phyloP scores from a whole-genome alignment of 495 filamentous ascomycete species.

The Neurospora sp. region DNA sequence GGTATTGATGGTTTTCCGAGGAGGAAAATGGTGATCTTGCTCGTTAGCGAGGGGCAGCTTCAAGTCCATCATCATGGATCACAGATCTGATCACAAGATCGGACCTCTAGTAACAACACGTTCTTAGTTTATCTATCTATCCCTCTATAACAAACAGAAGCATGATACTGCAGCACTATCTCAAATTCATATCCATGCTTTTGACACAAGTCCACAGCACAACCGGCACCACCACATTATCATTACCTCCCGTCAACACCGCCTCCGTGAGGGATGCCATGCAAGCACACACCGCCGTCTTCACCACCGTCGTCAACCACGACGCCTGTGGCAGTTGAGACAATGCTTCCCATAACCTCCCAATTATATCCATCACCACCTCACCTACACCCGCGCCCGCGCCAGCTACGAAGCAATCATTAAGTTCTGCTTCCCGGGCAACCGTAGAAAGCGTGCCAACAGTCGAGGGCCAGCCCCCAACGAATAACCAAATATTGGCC shows the following conservation, averaged over 20 bases:
- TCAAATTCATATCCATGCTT: constrained; percentile 47
- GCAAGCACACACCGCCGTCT: constrained; percentile 57
- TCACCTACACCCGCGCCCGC: constrained; percentile 5
- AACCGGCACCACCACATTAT: constrained; percentile 97
- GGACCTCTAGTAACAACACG: neutral
- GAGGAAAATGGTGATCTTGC: neutral
- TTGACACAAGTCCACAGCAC: constrained; percentile 86
- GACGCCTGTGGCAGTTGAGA: constrained; percentile 1
- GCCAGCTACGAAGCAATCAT: constrained; percentile 1
- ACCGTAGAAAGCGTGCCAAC: neutral
- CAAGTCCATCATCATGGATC: neutral
- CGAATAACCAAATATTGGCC: constrained; percentile 64
- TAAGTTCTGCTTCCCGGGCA: constrained; percentile 13
- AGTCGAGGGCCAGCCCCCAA: constrained; percentile 57
- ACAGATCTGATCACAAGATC: neutral
- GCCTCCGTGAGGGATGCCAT: constrained; percentile 89
- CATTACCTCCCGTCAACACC: constrained; percentile 92
- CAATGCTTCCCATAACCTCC: neutral
- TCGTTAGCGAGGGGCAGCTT: neutral
- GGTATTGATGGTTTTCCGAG: neutral
- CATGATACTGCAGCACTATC: neutral
- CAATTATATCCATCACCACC: constrained; percentile 5
- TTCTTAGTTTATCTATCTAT: neutral
- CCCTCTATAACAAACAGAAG: neutral
- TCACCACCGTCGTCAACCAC: constrained; percentile 40